Evolutionary conservation across 169 alveolate species (phyloP), one percentile per base, ranked within the genome.

Genomic region (Cardiosporidium cionae): DNA sequence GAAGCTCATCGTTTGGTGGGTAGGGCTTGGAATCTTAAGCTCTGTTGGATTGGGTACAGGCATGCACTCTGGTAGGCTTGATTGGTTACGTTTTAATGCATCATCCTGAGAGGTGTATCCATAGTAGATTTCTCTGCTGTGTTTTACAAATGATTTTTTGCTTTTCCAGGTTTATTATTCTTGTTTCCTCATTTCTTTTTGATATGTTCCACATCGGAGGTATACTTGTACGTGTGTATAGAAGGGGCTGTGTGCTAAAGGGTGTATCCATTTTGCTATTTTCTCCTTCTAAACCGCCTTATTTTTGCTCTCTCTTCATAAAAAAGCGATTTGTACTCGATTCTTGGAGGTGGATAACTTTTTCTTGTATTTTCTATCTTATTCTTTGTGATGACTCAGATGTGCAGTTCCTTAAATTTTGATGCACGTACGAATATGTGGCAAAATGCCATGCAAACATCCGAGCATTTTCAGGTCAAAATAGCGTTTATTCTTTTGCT

Each of bases 21-120:
- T 85, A 27, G 81, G 85, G 2, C 72, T 87, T 28, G 93, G 93
- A 16, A 72, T 87, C 52, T 70, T 85, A 33, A 78, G 88, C 54
- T 81, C 89, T 31, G 80, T 87, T 32, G 93, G 93, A 0, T 80
- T 87, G 44, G 93, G 93, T 31, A 81, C 87, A 66, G 93, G 93
- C 35, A 82, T 87, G 85, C 93, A 87, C 62, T 80, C 91, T 34
- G 93, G 93, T 37, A 44, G 16, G 58, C 27, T 44, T 16, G n/a
- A 44, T n/a, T n/a, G n/a, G n/a, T n/a, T n/a, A n/a, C n/a, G n/a
- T n/a, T n/a, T n/a, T n/a, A n/a, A n/a, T n/a, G n/a, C n/a, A n/a
- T n/a, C n/a, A n/a, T n/a, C n/a, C n/a, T n/a, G n/a, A n/a, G n/a
- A n/a, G n/a, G n/a, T n/a, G n/a, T n/a, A n/a, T n/a, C n/a, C n/a